Percentiles rank a stretch among this genome's conserved stretches.
Evolutionary conservation across 495 filamentous ascomycete genomes (phyloP).

Genomic region (Filosporella fistucella): DNA sequence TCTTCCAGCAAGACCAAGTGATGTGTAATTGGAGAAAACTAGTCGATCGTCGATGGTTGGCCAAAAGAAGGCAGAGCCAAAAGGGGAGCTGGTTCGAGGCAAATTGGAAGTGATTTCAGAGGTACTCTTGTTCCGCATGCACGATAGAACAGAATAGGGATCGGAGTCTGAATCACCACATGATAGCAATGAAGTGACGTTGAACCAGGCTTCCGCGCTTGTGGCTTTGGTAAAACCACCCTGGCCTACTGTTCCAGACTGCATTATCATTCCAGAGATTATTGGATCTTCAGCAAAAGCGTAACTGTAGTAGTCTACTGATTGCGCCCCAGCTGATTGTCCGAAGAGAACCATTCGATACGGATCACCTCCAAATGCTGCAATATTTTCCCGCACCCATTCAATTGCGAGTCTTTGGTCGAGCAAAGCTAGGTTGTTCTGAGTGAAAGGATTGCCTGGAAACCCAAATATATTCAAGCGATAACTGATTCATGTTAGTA

Average conservation of each 20-base stretch:
- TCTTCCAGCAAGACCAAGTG: constrained; percentile 23
- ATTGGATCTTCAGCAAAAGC: constrained; percentile 40
- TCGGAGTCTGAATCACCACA: constrained; percentile 27
- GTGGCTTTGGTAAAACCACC: constrained; percentile 27
- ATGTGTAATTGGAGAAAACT: constrained; percentile 41
- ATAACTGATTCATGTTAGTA: constrained; percentile 32
- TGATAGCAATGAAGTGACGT: constrained; percentile 32
- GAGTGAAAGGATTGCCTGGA: background rate
- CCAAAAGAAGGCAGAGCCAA: constrained; percentile 41
- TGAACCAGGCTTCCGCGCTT: constrained; percentile 29
- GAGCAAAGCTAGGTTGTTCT: constrained; percentile 26
- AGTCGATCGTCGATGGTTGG: constrained; percentile 46
- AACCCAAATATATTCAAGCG: constrained; percentile 33
- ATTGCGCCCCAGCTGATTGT: constrained; percentile 41
- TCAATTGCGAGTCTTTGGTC: constrained; percentile 56
- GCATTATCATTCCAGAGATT: constrained; percentile 38
- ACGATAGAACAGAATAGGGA: constrained; percentile 34
- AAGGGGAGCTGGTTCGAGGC: background rate
- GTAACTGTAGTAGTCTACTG: constrained; percentile 47
- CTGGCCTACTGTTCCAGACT: constrained; percentile 47
- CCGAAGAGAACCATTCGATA: constrained; percentile 31
- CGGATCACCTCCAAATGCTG: constrained; percentile 42
- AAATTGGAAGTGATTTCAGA: background rate
- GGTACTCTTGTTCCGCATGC: constrained; percentile 30
- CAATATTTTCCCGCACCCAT: constrained; percentile 56